Conservation (phyloP, 345 rosid species). For the Iberis pinnata region DNA sequence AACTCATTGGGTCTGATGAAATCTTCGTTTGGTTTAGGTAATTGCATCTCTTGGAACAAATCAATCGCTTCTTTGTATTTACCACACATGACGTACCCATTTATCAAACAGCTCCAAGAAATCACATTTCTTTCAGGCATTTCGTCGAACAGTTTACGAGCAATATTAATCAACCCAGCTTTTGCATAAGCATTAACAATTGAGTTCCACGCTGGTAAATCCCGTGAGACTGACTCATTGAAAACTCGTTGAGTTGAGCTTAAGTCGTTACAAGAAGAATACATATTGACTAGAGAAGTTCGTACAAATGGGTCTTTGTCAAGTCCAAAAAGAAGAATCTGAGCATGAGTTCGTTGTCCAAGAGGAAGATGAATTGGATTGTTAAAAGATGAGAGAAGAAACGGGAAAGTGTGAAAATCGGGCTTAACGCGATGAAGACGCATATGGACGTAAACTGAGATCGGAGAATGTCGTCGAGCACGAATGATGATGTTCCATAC, state of each 20-base stretch:
- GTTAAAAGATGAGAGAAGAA: slow-evolving; percentile 38
- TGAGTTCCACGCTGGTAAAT: slow-evolving; percentile 56
- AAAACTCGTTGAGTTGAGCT: slow-evolving; percentile 35
- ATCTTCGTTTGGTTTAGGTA: slow-evolving; percentile 8
- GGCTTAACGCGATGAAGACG: slow-evolving; percentile 42
- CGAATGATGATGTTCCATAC: slow-evolving; percentile 43
- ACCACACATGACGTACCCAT: slow-evolving; percentile 45
- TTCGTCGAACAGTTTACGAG: slow-evolving; percentile 41
- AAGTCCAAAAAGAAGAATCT: slow-evolving; percentile 43
- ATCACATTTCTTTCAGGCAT: slow-evolving; percentile 47
- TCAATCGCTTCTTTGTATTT: slow-evolving; percentile 38
- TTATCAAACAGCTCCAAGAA: slow-evolving; percentile 52
- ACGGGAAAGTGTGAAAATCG: slow-evolving; percentile 44
- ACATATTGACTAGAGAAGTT: slow-evolving; percentile 40
- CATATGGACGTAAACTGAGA: slow-evolving; percentile 40
- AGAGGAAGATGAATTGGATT: slow-evolving; percentile 30
- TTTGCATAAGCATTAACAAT: slow-evolving; percentile 28
- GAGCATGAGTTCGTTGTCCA: slow-evolving; percentile 58
- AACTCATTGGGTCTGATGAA: slow-evolving; percentile 39
- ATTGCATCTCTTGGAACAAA: slow-evolving; percentile 45
- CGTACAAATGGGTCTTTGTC: slow-evolving; percentile 32
- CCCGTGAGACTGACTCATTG: slow-evolving; percentile 29
- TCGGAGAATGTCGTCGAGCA: slow-evolving; percentile 27
- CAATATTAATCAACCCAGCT: slow-evolving; percentile 30
- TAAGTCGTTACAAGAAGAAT: slow-evolving; percentile 36